Evolutionary conservation across 2,329 filamentous ascomycete species (phyloP), one percentile per base, ranked within the genome.

Genomic region (Xylaria sp.): DNA sequence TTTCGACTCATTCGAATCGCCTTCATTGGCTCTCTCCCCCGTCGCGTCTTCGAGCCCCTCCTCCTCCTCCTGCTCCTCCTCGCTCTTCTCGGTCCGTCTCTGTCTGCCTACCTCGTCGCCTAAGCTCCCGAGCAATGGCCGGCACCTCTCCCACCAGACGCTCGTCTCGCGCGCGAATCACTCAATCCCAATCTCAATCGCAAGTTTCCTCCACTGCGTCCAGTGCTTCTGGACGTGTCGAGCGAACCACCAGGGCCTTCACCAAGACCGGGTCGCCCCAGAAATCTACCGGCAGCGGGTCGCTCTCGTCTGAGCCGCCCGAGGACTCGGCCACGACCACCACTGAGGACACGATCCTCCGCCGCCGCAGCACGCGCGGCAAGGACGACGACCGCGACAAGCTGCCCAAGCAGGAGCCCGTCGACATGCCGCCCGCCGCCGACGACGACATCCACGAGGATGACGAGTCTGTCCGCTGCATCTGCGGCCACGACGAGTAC

Each of bases 401-500:
- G 68, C 72, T 77, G 18, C 73, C 78, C 44, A 81, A 82, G 44
- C 77, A 77, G 29, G 85, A 86, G 67, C 77, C 79, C 40, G 78
- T 81, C 71, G 84, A 85, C 55, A 88, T 88, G 84, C 79, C 73
- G 48, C 71, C 72, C 61, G 69, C 8, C 78, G 51, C 89, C 91
- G 40, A 44, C 79, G 91, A 91, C 72, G 90, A 93, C 65, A 87
- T 91, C 58, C 92, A 93, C 68, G 92, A 92, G 77, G 93, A 98
- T 79, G 94, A 98, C 78, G 96, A 98, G 83, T 90, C 96, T 65
- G 97, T 97, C 78, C 90, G 96, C 74, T 99, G 96, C 83, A 91
- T 99, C 72, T 99, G 96, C 82, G 94, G 94, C 75, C 91, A 92
- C 75, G 93, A 97, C 77, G 96, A 99, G 66, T 98, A 98, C 82